Evolutionary conservation across 306 rosid species (phyloP).

Genomic region (Quercus suber): DNA sequence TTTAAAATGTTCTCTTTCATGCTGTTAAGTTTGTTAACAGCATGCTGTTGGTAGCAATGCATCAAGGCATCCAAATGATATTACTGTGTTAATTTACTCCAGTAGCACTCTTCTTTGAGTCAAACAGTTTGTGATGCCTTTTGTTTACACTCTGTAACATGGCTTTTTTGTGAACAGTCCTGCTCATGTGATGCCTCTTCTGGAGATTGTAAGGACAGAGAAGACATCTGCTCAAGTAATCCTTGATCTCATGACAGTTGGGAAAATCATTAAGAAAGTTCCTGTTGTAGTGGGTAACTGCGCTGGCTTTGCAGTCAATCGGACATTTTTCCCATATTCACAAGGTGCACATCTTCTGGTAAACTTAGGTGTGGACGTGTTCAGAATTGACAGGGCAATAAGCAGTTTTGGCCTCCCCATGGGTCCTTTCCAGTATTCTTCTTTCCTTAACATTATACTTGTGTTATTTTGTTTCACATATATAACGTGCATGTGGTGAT

Average conservation of each 20-base stretch:
- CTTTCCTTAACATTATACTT: conserved; percentile 27
- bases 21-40: background rate
- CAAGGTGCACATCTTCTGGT: conserved; percentile 72
- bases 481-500: background rate
- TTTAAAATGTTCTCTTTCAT: background rate
- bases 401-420: conserved; percentile 80
- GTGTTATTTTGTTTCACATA: conserved; percentile 10
- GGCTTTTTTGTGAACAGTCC: conserved; percentile 64
- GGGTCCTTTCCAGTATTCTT: conserved; percentile 88
- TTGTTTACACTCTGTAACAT: conserved; percentile 22
- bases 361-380: conserved; percentile 75
- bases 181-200: conserved; percentile 97
- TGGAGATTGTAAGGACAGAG: conserved; percentile 89
- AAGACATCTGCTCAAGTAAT: conserved; percentile 87
- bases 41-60: background rate
- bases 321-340: conserved; percentile 85
- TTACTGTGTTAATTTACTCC: background rate
- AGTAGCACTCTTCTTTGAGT: conserved; percentile 4
- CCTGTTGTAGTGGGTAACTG: conserved; percentile 97
- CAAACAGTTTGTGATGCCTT: background rate
- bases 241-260: conserved; percentile 81
- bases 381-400: conserved; percentile 78
- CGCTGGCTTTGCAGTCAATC: conserved; percentile 94
- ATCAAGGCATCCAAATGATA: background rate
- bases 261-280: conserved; percentile 81